These are phyloP conservation scores for Gautieria morchelliformis DNA, from an alignment of 768 basidiomycete species.

Conservation along the genomic window DNA sequence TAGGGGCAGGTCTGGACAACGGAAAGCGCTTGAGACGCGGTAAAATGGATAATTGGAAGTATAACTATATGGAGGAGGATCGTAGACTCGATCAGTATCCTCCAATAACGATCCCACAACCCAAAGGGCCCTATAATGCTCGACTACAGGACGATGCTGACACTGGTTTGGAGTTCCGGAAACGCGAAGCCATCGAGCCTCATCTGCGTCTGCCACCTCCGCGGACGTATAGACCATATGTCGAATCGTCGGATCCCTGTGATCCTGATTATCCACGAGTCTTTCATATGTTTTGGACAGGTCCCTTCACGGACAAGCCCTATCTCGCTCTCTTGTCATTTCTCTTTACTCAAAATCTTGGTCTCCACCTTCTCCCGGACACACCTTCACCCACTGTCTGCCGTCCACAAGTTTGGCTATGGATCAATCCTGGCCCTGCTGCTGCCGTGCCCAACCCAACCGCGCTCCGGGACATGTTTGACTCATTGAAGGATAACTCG, in stretches of 20 bases:
- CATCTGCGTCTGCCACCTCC: conserved; percentile 40
- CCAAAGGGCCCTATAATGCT: conserved; percentile 19
- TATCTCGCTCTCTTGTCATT: conserved; percentile 92
- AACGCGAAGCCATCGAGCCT: conserved; percentile 49
- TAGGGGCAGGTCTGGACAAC: conserved; percentile 83
- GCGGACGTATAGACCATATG: conserved; percentile 44
- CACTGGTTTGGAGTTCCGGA: conserved; percentile 42
- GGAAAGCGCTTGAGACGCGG: conserved; percentile 66
- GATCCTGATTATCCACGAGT: conserved; percentile 78
- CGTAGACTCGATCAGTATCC: conserved; percentile 20
- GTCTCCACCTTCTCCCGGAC: conserved; percentile 54
- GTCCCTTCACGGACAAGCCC: conserved; percentile 97
- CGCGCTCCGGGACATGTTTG: conserved; percentile 76
- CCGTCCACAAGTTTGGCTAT: conserved; percentile 91
- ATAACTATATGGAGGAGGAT: conserved; percentile 69
- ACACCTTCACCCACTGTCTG: conserved; percentile 45
- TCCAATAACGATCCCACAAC: conserved; percentile 23
- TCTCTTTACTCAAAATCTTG: conserved; percentile 91
- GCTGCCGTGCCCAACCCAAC: conserved; percentile 79
- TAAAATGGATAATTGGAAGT: conserved; percentile 75
- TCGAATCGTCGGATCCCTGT: conserved; percentile 54
- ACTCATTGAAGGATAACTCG: conserved; percentile 70
- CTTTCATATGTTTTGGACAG: conserved; percentile 99
- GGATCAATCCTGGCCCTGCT: conserved; percentile 98
- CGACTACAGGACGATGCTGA: conserved; percentile 34